Evolutionary conservation across 108 stramenopile genomes (phyloP).

Genomic region (Hondaea fermentalgiana): DNA sequence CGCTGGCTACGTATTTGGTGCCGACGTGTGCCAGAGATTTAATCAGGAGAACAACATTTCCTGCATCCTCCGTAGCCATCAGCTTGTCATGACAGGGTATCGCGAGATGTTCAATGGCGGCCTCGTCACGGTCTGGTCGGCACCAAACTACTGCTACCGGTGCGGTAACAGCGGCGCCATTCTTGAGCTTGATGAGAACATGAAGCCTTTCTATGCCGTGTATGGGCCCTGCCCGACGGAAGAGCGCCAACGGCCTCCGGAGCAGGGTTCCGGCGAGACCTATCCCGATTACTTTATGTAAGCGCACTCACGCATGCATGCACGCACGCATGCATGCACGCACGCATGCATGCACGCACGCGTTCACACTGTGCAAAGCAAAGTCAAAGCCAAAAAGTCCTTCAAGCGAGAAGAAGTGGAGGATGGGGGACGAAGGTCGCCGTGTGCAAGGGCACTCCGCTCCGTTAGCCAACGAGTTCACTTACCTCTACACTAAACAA

Average conservation of each 20-base stretch:
- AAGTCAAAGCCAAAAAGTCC: too few relatives aligned
- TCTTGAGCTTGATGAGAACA: conserved; percentile 87
- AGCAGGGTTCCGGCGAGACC: background rate
- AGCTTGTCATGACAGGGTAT: conserved; percentile 90
- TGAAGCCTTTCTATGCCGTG: conserved; percentile 77
- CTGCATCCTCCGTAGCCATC: conserved; percentile 75
- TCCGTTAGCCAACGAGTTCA: too few relatives aligned
- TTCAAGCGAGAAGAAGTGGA: too few relatives aligned
- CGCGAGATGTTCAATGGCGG: conserved; percentile 90
- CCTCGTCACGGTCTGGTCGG: conserved; percentile 92
- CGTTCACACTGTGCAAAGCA: too few relatives aligned
- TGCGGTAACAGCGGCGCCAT: conserved; percentile 98
- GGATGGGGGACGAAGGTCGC: too few relatives aligned
- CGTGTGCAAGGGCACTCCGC: too few relatives aligned
- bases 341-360: too few relatives aligned
- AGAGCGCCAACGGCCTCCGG: background rate
- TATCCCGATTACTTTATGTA: conserved; percentile 9
- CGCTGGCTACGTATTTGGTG: conserved; percentile 91
- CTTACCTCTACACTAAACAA: too few relatives aligned
- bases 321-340: background rate
- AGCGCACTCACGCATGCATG: background rate
- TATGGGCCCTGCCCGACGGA: conserved; percentile 62
- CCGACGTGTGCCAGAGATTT: conserved; percentile 74
- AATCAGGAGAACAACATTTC: conserved; percentile 76
- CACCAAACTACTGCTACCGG: conserved; percentile 98